Evolutionary conservation across 306 rosid genomes (phyloP).

Genomic region (Medicago lupulina): DNA sequence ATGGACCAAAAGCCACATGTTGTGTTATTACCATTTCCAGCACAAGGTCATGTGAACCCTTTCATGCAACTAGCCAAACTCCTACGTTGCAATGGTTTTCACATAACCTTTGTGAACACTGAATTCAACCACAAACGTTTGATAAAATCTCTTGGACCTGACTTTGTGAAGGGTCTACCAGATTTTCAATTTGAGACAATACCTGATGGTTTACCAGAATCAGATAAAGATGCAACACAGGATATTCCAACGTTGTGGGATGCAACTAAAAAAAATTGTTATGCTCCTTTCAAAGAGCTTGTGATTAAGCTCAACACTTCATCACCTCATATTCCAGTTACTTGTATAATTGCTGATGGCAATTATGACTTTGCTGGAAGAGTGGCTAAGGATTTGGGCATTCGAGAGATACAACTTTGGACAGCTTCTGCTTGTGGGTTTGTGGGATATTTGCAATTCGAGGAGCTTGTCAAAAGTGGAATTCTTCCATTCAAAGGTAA

Average conservation of each 20-base stretch:
- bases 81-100: background rate
- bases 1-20: too few species aligned
- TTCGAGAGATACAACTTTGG: background rate
- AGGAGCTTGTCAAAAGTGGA: too few species aligned
- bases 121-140: background rate
- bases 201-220: background rate
- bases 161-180: background rate
- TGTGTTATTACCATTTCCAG: too few species aligned
- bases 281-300: background rate
- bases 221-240: background rate
- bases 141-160: background rate
- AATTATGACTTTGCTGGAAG: slow-evolving; percentile 3
- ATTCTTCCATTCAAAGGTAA: too few species aligned
- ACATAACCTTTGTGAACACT: background rate
- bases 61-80: too few species aligned
- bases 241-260: background rate
- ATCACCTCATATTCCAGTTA: background rate
- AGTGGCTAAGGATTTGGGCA: background rate
- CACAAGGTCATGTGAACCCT: too few species aligned
- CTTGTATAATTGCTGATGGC: background rate
- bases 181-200: background rate
- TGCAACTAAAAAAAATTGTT: background rate
- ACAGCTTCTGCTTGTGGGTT: background rate
- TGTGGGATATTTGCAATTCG: too few species aligned
- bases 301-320: background rate